A percentile compares a stretch with the other conserved stretches of the same genome.
Conservation (phyloP, 768 basidiomycete species). For the Boletellus sp. region DNA sequence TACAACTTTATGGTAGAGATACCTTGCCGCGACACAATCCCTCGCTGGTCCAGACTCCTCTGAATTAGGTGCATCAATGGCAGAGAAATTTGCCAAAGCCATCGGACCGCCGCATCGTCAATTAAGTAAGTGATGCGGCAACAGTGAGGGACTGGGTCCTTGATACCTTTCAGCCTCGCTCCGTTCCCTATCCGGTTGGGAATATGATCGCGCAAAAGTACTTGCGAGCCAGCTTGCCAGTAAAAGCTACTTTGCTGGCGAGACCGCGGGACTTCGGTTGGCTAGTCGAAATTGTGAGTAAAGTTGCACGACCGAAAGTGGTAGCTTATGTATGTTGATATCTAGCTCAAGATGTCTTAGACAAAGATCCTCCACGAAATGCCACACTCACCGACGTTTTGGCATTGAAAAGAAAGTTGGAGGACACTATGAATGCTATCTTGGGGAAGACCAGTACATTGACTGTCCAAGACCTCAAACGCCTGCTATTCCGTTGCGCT, state of each 20-base stretch:
- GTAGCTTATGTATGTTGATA: neutral
- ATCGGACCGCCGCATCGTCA: conserved; percentile 76
- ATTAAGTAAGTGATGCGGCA: conserved; percentile 49
- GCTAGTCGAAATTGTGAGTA: conserved; percentile 61
- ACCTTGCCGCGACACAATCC: conserved; percentile 73
- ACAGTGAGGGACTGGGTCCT: neutral
- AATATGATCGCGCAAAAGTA: conserved; percentile 76
- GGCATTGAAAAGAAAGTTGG: conserved; percentile 65
- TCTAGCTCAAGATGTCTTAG: conserved; percentile 54
- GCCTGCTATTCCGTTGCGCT: conserved; percentile 83
- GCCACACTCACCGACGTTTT: conserved; percentile 60
- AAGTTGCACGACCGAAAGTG: neutral
- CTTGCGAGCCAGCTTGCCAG: conserved; percentile 84
- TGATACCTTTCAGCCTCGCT: conserved; percentile 45
- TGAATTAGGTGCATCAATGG: conserved; percentile 89
- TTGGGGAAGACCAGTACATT: conserved; percentile 67
- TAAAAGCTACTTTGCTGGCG: conserved; percentile 87
- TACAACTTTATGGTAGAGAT: conserved; percentile 57
- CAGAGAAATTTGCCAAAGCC: conserved; percentile 79
- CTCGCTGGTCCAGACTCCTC: conserved; percentile 67
- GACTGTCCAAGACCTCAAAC: conserved; percentile 78
- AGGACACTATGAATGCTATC: conserved; percentile 62
- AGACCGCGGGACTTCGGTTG: conserved; percentile 75
- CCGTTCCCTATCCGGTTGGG: conserved; percentile 54
- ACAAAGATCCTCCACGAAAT: conserved; percentile 56